Evolutionary conservation across 441 rosid genomes (phyloP).

Genomic region (Gossypium lobatum): DNA sequence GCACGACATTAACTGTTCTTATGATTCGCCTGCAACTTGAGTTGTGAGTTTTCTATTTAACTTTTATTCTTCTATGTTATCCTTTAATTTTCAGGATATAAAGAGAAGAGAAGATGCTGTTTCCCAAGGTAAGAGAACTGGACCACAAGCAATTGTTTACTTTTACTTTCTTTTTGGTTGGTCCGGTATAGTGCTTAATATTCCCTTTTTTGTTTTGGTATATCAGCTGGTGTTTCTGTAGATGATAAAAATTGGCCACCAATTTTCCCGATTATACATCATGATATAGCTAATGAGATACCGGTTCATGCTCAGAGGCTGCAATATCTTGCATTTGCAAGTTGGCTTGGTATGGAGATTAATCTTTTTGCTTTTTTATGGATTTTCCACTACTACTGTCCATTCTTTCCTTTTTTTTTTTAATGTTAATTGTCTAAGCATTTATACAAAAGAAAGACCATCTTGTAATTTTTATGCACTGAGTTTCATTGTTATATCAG

Average conservation of each 20-base stretch:
- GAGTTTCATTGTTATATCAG: background rate
- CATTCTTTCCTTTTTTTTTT: background rate
- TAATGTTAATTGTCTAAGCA: background rate
- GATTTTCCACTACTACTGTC: background rate
- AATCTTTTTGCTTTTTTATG: slow-evolving; percentile 4
- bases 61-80: background rate
- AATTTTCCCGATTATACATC: slow-evolving; percentile 84
- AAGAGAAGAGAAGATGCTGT: slow-evolving; percentile 83
- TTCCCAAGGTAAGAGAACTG: slow-evolving; percentile 40
- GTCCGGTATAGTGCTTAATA: background rate
- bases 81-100: slow-evolving; percentile 48
- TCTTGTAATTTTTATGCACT: background rate
- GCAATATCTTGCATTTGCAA: slow-evolving; percentile 91
- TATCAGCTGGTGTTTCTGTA: slow-evolving; percentile 61
- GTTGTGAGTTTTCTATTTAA: background rate
- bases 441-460: background rate
- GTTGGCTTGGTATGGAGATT: slow-evolving; percentile 70
- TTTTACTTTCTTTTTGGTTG: slow-evolving; percentile 4
- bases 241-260: slow-evolving; percentile 93
- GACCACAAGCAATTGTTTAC: slow-evolving; percentile 4
- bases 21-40: background rate
- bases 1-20: background rate
- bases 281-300: slow-evolving; percentile 93
- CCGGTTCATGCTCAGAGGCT: slow-evolving; percentile 82
- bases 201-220: slow-evolving; percentile 14